Conservation (phyloP, 106 monocot species). For the Platanthera guangdongensis region DNA sequence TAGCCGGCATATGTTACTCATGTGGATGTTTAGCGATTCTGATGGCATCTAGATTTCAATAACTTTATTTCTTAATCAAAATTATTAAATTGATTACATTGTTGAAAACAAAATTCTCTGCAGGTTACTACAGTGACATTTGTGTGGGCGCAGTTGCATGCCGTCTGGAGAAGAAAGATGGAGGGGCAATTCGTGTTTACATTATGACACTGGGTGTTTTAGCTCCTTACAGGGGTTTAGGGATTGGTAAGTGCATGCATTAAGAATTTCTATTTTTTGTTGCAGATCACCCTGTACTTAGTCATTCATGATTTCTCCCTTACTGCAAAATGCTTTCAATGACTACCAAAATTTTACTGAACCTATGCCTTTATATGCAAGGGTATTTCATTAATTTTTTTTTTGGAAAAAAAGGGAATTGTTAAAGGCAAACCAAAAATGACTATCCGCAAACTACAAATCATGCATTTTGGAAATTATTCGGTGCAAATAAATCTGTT, state of each 20-base stretch:
- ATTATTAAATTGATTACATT: background rate
- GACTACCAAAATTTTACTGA: background rate
- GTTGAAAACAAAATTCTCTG: background rate
- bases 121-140: slow-evolving; percentile 91
- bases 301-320: background rate
- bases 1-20: background rate
- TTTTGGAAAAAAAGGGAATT: background rate
- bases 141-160: slow-evolving; percentile 93
- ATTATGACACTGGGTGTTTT: slow-evolving; percentile 94
- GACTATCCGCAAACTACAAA: background rate
- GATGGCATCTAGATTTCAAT: background rate
- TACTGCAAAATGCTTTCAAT: background rate
- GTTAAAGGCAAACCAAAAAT: background rate
- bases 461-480: background rate
- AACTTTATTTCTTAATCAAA: background rate
- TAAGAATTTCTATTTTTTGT: background rate
- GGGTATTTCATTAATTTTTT: background rate
- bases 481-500: too few species aligned
- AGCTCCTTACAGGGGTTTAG: slow-evolving; percentile 82
- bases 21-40: background rate
- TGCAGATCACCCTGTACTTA: background rate
- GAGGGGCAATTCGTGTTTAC: slow-evolving; percentile 62
- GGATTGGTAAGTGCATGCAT: slow-evolving; percentile 47
- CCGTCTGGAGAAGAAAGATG: slow-evolving; percentile 83
- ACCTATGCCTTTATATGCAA: background rate